A percentile compares a stretch with the other conserved stretches of the same genome.
phyloP scores from a whole-genome alignment of 108 stramenopile genomes.

The Schizochytrium sp. region DNA sequence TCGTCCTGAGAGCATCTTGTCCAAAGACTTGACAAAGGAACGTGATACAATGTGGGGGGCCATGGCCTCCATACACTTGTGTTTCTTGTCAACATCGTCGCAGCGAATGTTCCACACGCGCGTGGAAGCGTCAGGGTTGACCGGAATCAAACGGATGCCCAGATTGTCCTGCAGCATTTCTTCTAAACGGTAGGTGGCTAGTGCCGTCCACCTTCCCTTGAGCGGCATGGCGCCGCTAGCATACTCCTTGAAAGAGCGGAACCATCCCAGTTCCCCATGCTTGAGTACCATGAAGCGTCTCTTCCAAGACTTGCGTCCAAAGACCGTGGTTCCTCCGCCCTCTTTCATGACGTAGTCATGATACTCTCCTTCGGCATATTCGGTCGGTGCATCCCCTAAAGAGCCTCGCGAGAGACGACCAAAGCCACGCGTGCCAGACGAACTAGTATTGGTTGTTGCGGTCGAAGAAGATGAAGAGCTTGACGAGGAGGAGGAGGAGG shows the following conservation, averaged over 20 bases:
- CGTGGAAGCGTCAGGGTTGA: neutral
- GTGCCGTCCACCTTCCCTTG: neutral
- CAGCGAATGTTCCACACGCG: neutral
- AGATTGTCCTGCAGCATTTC: neutral
- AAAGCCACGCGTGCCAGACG: neutral
- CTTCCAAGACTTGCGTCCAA: conserved; percentile 1
- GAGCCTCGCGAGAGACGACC: neutral
- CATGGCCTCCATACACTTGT: neutral
- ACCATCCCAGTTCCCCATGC: neutral
- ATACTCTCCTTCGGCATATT: neutral
- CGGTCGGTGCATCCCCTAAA: neutral
- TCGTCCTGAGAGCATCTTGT: neutral
- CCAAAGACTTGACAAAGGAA: neutral
- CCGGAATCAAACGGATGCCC: neutral
- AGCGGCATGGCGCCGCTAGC: neutral
- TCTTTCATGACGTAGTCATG: conserved; percentile 3
- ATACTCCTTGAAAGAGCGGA: neutral
- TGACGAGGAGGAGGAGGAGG: neutral
- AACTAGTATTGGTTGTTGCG: neutral
- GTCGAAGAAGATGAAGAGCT: neutral
- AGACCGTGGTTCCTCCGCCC: neutral
- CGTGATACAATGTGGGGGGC: neutral
- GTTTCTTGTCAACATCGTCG: neutral
- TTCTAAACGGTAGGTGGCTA: neutral
- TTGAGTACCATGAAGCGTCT: neutral